These are phyloP conservation scores for Jatropha curcas DNA, from an alignment of 345 rosid genomes.

Conservation along the genomic window DNA sequence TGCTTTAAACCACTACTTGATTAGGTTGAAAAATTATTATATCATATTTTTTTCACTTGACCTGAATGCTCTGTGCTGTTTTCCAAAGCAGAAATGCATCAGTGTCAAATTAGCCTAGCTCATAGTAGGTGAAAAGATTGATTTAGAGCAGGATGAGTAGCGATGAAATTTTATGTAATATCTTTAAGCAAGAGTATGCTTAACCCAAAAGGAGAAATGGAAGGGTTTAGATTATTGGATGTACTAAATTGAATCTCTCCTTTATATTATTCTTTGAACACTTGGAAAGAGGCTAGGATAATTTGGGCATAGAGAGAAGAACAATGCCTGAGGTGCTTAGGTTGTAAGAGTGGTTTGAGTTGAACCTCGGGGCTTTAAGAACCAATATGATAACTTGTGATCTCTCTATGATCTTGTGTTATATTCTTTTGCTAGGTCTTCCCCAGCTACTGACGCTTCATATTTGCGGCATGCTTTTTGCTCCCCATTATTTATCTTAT, in stretches of 20 bases:
- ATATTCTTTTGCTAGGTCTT: neutral
- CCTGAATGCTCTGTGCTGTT: neutral
- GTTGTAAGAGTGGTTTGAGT: neutral
- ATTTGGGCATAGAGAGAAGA: neutral
- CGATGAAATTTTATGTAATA: neutral
- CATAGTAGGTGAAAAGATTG: neutral
- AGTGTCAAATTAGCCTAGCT: neutral
- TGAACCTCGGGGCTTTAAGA: slow-evolving; percentile 9
- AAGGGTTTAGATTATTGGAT: neutral
- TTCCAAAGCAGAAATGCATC: neutral
- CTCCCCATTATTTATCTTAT: neutral
- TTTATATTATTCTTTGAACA: neutral
- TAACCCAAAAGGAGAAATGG: neutral
- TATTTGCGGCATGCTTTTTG: neutral
- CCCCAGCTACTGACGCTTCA: neutral
- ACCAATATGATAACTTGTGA: slow-evolving; percentile 11
- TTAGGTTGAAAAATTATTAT: neutral
- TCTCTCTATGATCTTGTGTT: neutral
- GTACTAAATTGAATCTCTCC: neutral
- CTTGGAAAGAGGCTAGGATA: neutral
- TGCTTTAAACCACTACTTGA: neutral
- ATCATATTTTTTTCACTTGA: no score
- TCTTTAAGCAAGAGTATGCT: neutral
- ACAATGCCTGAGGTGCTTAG: neutral
- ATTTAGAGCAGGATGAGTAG: neutral